Base-by-base conservation (phyloP, 179 eudicot species). In the Spinacia oleracea region DNA sequence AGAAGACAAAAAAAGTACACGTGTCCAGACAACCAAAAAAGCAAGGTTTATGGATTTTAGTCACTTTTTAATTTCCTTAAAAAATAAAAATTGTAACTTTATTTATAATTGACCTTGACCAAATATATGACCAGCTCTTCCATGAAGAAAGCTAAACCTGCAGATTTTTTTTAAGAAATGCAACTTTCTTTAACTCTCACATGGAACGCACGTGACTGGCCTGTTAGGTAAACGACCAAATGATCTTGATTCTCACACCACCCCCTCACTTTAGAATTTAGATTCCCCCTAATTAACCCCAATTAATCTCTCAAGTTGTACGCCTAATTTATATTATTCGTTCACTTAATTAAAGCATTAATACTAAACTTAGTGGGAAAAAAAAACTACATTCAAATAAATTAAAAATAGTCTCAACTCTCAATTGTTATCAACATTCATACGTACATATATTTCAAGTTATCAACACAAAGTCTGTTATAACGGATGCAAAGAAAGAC, bases 171-270 rank as follows among this genome's bases (percentile, higher is more conserved):
- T n/a, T n/a, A n/a, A n/a, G n/a, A n/a, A n/a, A n/a, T n/a, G n/a
- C n/a, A n/a, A n/a, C n/a, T n/a, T n/a, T n/a, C n/a, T n/a, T n/a
- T n/a, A n/a, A n/a, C n/a, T n/a, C n/a, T 69, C 73, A 69, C 73
- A 69, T 60, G 77, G 25, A 62, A 42, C 63, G 63, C 77, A 78
- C 81, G 81, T 78, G 81, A 78, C 38, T 10, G 51, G 72, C 63
- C 21, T 31, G 71, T 45, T 71, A 62, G 71, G 72, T 46, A 32
- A 78, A 78, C 76, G 63, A 70, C 62, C 40, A 59, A 59, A 70
- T 45, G 45, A 73, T 73, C 20, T 73, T 73, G 32, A 78, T 58
- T 75, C 73, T 51, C 50, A 15, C 73, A n/a, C 45, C 23, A 31
- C 31, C 2, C 2, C 27, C 6, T 67, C 21, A 35, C 32, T 46